Evolutionary conservation across 176 grass and related monocot species (phyloP), one percentile per base, ranked within the genome.

Genomic region (Triticum timopheevii): DNA sequence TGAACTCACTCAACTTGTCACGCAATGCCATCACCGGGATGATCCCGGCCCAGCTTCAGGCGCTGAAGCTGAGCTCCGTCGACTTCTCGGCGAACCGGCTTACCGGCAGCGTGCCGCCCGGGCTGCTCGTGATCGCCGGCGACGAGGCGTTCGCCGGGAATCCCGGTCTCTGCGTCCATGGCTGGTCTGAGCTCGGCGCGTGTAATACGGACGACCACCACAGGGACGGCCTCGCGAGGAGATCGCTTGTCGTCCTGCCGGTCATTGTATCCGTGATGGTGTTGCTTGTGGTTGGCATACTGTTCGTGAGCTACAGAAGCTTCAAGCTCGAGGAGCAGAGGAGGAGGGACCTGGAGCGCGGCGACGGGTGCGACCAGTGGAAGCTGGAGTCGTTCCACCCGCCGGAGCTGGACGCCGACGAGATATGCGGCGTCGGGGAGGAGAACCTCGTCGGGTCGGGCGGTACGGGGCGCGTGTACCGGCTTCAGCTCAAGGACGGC

Each of bases 301-400:
- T 89, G 63, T 76, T 91, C 36, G 80, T 96, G 5, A 96, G 91
- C 85, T 93, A 93, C 73, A 25, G 91, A 50, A 96, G 84, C 85
- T 96, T 96, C 89, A 88, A 73, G 82, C 82, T 90, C 1, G 94
- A 93, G 80, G 94, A 96, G 35, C 35, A 49, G 12, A 90, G 34
- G 84, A 91, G 35, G 45, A 75, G 65, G 33, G 93, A 93, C 61
- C 7, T 89, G 73, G 89, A 93, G 61, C 24, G 70, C 22, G 89
- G 90, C 25, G 85, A 38, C 16, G 87, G 35, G 0, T 68, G 77
- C 49, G 87, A 75, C 5, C 61, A 86, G 44, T 98, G 95, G 95
- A 95, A 98, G 76, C 73, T 98, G 64, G 91, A 98, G 58, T 98
- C 92, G 7, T 98, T 98, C 84, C 93, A 95, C 82, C 91, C 91